Conservation (phyloP, 345 rosid species). For the Cardiospermum halicacabum region DNA sequence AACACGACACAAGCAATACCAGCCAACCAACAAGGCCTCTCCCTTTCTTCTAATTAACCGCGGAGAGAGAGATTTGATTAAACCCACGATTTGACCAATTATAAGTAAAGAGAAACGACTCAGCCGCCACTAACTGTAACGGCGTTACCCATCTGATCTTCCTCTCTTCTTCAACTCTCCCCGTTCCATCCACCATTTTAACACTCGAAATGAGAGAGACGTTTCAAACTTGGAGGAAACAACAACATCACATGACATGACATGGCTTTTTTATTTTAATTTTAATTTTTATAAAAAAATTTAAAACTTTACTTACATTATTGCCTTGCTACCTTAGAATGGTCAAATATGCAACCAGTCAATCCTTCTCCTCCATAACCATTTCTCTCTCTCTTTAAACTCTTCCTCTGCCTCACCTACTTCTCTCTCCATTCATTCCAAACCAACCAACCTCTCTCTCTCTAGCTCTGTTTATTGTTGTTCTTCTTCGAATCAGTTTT, state of each 20-base stretch:
- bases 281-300: no score
- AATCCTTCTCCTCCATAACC: constrained; percentile 60
- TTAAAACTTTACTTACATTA: no score
- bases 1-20: no score
- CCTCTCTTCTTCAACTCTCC: background rate
- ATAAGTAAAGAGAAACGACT: background rate
- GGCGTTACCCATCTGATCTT: constrained; percentile 38
- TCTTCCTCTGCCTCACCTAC: constrained; percentile 8
- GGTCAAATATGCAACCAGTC: constrained; percentile 49
- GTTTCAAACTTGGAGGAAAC: constrained; percentile 27
- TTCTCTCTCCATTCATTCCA: background rate
- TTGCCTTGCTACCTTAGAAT: no score
- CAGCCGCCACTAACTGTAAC: constrained; percentile 60
- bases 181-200: no score
- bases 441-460: constrained; percentile 1
- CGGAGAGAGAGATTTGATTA: background rate
- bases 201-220: constrained; percentile 25
- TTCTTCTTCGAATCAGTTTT: constrained; percentile 2
- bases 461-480: constrained; percentile 7
- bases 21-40: no score
- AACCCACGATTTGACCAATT: no score
- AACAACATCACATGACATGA: no score
- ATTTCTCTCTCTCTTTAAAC: constrained; percentile 11
- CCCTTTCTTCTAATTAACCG: no score
- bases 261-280: no score